Percentiles rank a stretch among this genome's conserved stretches.
Conservation (phyloP, 1,139 yeast genomes). For the Eremothecium gossypii region DNA sequence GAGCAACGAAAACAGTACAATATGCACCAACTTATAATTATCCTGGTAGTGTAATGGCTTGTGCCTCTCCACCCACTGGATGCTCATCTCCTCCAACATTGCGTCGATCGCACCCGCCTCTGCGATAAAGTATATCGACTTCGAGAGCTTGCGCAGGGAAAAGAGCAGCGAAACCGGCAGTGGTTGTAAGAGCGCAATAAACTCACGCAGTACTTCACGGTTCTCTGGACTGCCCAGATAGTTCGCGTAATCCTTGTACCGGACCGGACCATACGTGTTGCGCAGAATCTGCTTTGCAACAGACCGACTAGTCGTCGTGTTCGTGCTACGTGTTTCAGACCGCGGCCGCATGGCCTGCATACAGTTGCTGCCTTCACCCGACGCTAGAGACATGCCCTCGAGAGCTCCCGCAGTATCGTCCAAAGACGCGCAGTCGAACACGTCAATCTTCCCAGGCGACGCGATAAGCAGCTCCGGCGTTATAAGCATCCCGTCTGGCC, state of each 20-base stretch:
- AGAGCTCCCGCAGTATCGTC: not conserved
- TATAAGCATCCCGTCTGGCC: not conserved
- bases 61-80: conserved; percentile 40
- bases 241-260: conserved; percentile 30
- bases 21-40: conserved; percentile 57
- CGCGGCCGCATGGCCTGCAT: too few relatives aligned
- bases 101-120: conserved; percentile 81
- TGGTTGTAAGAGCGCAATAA: conserved; percentile 24
- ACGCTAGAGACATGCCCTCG: too few relatives aligned
- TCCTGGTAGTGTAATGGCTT: conserved; percentile 32
- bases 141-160: conserved; percentile 54
- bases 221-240: conserved; percentile 29
- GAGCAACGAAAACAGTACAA: conserved; percentile 63
- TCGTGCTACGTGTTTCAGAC: too few relatives aligned
- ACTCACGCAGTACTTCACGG: conserved; percentile 20
- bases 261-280: conserved; percentile 23
- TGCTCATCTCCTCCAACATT: conserved; percentile 59
- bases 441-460: not conserved
- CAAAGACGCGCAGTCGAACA: not conserved
- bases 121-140: conserved; percentile 61
- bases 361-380: too few relatives aligned
- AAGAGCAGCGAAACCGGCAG: conserved; percentile 37
- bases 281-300: conserved; percentile 28
- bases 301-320: not conserved
- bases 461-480: not conserved